These are phyloP conservation scores for Raddia guianensis DNA, from an alignment of 176 grass and related monocot genomes.

Conservation along the genomic window DNA sequence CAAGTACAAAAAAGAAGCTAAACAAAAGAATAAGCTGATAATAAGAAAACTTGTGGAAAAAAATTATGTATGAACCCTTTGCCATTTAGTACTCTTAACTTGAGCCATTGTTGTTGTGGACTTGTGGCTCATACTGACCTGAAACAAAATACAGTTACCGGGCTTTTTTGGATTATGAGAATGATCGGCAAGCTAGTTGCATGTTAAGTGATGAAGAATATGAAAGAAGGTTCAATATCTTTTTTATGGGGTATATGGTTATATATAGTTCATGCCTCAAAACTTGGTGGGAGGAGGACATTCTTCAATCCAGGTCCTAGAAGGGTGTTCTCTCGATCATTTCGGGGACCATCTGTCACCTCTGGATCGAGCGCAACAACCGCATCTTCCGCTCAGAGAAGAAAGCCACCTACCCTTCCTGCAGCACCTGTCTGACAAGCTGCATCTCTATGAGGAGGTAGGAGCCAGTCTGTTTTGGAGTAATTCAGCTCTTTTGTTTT, in stretches of 20 bases:
- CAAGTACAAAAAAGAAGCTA: background rate
- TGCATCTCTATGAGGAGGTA: too few relatives aligned
- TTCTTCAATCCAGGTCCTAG: too few relatives aligned
- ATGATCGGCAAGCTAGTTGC: background rate
- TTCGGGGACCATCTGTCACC: too few relatives aligned
- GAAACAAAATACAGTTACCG: background rate
- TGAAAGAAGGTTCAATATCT: background rate
- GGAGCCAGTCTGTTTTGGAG: too few relatives aligned
- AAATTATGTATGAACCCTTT: conserved; percentile 14
- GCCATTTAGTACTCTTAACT: conserved; percentile 3
- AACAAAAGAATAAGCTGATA: conserved; percentile 6
- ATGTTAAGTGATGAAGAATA: conserved; percentile 11
- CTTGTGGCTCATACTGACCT: background rate
- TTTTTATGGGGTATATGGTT: conserved; percentile 15
- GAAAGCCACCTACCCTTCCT: too few relatives aligned
- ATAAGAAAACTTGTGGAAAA: background rate
- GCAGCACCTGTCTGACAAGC: too few relatives aligned
- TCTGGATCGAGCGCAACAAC: too few relatives aligned
- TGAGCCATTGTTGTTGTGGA: conserved; percentile 8
- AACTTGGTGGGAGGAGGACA: too few relatives aligned
- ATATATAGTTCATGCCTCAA: background rate
- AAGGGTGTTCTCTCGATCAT: too few relatives aligned
- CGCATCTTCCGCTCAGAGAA: too few relatives aligned
- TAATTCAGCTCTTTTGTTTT: too few relatives aligned
- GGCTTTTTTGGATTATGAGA: background rate